phyloP scores from a whole-genome alignment of 768 basidiomycete species.

The Leccinum rimulosum region DNA sequence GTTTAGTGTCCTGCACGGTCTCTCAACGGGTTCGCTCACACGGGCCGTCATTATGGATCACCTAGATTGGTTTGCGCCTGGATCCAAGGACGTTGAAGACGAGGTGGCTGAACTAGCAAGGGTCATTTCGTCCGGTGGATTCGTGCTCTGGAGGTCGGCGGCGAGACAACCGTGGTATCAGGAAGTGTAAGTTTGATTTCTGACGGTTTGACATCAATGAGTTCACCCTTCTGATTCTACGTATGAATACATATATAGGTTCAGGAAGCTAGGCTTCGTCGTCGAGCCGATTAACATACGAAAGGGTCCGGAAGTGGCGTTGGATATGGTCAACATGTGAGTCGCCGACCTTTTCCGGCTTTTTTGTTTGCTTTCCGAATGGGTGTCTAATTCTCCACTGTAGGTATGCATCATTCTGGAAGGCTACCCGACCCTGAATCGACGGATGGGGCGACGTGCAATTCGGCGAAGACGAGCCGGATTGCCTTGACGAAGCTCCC shows the following conservation, averaged over 20 bases:
- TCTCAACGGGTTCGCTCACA: conserved; percentile 49
- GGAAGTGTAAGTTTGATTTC: conserved; percentile 36
- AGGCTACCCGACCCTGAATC: conserved; percentile 22
- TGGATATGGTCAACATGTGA: conserved; percentile 73
- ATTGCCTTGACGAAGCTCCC: background rate
- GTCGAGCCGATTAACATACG: conserved; percentile 53
- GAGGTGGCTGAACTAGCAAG: conserved; percentile 55
- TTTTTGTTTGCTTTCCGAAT: background rate
- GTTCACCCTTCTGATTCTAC: background rate
- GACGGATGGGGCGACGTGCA: background rate
- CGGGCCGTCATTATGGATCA: conserved; percentile 73
- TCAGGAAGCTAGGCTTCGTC: conserved; percentile 51
- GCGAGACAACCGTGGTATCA: conserved; percentile 67
- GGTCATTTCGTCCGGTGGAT: conserved; percentile 56
- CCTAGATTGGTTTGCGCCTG: conserved; percentile 56
- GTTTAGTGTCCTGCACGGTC: conserved; percentile 43
- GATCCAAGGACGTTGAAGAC: conserved; percentile 44
- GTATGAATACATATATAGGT: conserved; percentile 31
- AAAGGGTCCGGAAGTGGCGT: conserved; percentile 43
- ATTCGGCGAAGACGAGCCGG: background rate
- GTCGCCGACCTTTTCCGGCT: conserved; percentile 14
- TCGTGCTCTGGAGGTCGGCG: conserved; percentile 66
- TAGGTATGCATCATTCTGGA: conserved; percentile 36
- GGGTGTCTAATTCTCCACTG: no score
- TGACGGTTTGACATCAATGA: background rate